phyloP scores from a whole-genome alignment of 169 alveolate species.

The Eimeria praecox region DNA sequence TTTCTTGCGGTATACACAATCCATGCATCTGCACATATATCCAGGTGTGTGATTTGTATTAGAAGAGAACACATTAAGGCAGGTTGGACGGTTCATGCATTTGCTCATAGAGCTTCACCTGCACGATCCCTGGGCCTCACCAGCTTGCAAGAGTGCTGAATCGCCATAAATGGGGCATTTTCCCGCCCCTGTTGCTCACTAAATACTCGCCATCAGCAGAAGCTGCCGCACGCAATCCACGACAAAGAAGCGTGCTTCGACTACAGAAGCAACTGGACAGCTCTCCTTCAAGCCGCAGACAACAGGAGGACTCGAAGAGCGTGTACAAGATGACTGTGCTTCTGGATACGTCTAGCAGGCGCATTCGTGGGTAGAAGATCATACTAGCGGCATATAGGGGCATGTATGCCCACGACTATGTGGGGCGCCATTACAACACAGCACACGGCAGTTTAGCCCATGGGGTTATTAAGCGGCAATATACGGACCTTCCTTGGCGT shows the following conservation, averaged over 20 bases:
- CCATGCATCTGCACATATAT: background rate
- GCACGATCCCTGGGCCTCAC: background rate
- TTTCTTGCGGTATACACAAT: background rate
- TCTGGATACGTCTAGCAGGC: background rate
- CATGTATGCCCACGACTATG: background rate
- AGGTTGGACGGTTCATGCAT: background rate
- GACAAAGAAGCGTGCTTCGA: background rate
- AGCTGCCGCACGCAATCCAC: background rate
- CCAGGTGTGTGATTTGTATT: background rate
- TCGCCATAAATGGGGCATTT: background rate
- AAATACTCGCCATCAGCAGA: background rate
- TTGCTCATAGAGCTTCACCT: background rate
- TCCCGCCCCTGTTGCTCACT: background rate
- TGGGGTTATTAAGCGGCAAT: too few species aligned
- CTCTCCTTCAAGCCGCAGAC: too few species aligned
- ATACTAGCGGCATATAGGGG: background rate
- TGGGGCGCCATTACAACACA: background rate
- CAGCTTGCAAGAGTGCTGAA: background rate
- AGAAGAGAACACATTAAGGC: background rate
- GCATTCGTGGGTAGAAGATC: background rate
- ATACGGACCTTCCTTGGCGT: too few species aligned
- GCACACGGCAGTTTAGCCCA: background rate
- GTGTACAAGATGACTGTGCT: background rate
- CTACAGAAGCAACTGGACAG: background rate
- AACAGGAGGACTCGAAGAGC: background rate